These are phyloP conservation scores for Botryotinia calthae DNA, from an alignment of 2,329 filamentous ascomycete species.

Conservation along the genomic window DNA sequence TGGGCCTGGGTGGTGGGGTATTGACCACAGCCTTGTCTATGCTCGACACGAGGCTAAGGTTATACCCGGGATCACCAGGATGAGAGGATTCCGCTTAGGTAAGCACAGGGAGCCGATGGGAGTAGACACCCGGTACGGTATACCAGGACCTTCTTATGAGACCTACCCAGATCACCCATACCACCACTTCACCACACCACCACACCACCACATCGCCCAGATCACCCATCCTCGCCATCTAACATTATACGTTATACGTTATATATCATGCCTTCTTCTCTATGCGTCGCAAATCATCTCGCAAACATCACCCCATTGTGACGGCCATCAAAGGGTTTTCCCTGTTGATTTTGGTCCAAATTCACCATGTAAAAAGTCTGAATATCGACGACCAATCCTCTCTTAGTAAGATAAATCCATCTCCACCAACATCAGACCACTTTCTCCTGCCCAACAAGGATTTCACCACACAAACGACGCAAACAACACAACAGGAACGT, in stretches of 20 bases:
- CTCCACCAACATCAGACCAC: constrained; percentile 21
- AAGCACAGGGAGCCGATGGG: no score
- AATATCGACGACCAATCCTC: not conserved
- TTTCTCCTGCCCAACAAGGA: constrained; percentile 20
- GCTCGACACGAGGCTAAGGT: constrained; percentile 4
- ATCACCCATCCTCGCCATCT: no score
- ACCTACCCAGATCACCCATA: no score
- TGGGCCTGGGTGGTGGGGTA: not conserved
- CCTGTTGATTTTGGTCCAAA: not conserved
- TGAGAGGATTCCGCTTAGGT: no score
- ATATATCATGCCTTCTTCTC: not conserved
- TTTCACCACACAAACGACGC: not conserved
- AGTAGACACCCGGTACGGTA: no score
- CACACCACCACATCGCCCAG: no score
- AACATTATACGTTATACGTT: no score
- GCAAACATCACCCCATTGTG: constrained; percentile 9
- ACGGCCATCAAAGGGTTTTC: not conserved
- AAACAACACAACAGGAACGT: not conserved
- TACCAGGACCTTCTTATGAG: no score
- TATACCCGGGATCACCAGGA: not conserved
- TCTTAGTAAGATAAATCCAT: not conserved
- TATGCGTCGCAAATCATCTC: not conserved
- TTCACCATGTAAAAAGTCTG: not conserved
- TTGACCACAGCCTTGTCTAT: not conserved
- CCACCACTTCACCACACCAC: no score